Evolutionary conservation across 768 basidiomycete species (phyloP), one percentile per base, ranked within the genome.

Genomic region (Boletus tylopilopsis): DNA sequence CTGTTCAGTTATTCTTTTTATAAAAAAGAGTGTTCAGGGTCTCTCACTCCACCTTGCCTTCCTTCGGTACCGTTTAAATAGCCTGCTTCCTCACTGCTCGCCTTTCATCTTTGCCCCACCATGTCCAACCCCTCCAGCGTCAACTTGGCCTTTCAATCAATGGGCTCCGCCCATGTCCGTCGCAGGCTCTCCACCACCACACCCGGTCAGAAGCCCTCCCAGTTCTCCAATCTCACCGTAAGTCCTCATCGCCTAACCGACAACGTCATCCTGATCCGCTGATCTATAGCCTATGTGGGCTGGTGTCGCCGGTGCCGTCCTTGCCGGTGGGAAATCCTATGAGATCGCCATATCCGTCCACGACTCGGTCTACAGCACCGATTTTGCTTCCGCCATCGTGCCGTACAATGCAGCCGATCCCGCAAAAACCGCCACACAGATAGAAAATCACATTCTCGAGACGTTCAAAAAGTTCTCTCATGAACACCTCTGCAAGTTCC

Each of bases 251-350:
- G 35, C 37, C 36, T 39, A 1, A 12, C 29, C 16, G 27, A 33
- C 42, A 18, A 42, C 21, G 7, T 49, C 45, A 48, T 51, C 45
- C 24, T 59, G 42, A 58, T 63, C 35, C 50, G 10, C 46, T 58
- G 45, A 36, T 59, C 33, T 62, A n/a, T n/a, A 91, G 89, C 86
- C 89, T 19, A 90, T 92, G 89, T 92, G 89, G 88, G 87, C 84
- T 53, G 90, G 87, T 59, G 75, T 90, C 42, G 84, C 87, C 4
- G 87, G 86, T 34, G 71, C 70, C 21, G 64, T 81, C 41, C 64
- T 82, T 62, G 76, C 82, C 62, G 79, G 81, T 61, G 79, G 77
- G 48, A 77, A 76, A 43, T 70, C 77, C 48, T 82, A 77, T 50
- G 87, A 90, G 68, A 70, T 92, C 62, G 84, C 87, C 34, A 74